A percentile compares a stretch with the other conserved stretches of the same genome.
Conservation (phyloP, 169 alveolate genomes). For the Plasmodium gallinaceum region DNA sequence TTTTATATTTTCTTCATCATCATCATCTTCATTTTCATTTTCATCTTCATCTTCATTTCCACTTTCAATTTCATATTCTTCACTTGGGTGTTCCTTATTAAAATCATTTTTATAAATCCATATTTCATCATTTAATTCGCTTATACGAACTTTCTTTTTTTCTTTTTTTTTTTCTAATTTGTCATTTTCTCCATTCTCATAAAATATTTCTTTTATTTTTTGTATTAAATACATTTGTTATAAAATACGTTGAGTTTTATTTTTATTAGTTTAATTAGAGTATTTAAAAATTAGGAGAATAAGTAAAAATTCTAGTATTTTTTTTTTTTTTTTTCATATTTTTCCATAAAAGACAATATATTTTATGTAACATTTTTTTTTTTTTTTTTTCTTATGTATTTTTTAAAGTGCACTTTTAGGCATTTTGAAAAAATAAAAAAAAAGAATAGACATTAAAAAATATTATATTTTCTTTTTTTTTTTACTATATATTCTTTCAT, state of each 20-base stretch:
- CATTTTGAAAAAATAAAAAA: slow-evolving; percentile 13
- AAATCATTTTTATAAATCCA: slow-evolving; percentile 69
- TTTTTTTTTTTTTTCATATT: no score
- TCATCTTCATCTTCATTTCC: slow-evolving; percentile 47
- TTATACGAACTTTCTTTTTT: slow-evolving; percentile 48
- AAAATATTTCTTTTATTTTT: slow-evolving; percentile 30
- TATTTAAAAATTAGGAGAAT: no score
- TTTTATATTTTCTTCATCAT: slow-evolving; percentile 46
- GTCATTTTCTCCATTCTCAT: slow-evolving; percentile 33
- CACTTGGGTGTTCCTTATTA: slow-evolving; percentile 37
- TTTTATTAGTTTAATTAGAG: neutral
- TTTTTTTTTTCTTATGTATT: neutral
- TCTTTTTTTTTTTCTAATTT: slow-evolving; percentile 16
- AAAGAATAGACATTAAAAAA: neutral
- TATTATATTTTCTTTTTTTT: no score
- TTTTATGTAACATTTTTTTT: neutral
- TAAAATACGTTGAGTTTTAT: neutral
- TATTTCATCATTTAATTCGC: slow-evolving; percentile 74
- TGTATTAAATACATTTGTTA: slow-evolving; percentile 37
- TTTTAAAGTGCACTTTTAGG: slow-evolving; percentile 4
- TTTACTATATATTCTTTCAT: no score
- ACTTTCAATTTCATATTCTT: slow-evolving; percentile 37
- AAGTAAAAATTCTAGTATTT: no score
- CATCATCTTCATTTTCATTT: slow-evolving; percentile 8
- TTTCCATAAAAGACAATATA: no score